These are phyloP conservation scores for Nothophaeocryptopus gaeumannii DNA, from an alignment of 2,329 filamentous ascomycete genomes.

Conservation along the genomic window DNA sequence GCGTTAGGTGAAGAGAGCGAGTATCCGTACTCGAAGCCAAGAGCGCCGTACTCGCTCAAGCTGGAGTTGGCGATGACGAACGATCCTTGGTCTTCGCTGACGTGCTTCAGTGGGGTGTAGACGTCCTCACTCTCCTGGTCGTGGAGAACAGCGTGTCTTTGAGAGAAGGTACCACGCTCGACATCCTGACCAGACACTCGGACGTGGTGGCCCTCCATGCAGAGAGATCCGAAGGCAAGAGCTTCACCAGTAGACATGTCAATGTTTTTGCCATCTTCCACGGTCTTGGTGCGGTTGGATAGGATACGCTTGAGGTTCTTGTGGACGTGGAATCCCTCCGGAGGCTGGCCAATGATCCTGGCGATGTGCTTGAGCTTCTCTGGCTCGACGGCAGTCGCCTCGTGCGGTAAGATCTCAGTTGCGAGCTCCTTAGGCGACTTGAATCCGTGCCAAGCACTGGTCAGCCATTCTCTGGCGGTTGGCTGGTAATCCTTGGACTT, in stretches of 20 bases:
- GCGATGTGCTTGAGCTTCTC: constrained; percentile 78
- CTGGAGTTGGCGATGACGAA: constrained; percentile 98
- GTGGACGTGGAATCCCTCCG: constrained; percentile 85
- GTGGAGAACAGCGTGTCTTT: constrained; percentile 94
- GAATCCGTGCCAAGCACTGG: constrained; percentile 98
- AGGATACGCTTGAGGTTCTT: constrained; percentile 97
- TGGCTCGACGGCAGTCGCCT: constrained; percentile 74
- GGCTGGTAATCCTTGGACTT: constrained; percentile 98
- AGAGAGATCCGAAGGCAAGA: constrained; percentile 87
- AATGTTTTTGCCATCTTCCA: constrained; percentile 87
- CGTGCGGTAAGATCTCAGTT: constrained; percentile 87
- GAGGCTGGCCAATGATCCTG: constrained; percentile 70
- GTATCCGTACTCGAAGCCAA: constrained; percentile 98
- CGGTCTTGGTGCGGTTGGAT: constrained; percentile 81
- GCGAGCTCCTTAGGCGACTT: constrained; percentile 98
- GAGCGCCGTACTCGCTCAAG: constrained; percentile 67
- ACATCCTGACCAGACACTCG: constrained; percentile 98
- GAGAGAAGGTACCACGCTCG: constrained; percentile 98
- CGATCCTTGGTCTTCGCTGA: constrained; percentile 87
- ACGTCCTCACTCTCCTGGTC: constrained; percentile 93
- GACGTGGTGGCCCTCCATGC: constrained; percentile 91
- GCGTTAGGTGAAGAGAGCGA: constrained; percentile 95
- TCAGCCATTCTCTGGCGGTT: constrained; percentile 96
- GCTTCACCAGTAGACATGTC: constrained; percentile 98
- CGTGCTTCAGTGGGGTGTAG: constrained; percentile 85